phyloP scores from a whole-genome alignment of 441 rosid species.

The Erysimum pusillum region DNA sequence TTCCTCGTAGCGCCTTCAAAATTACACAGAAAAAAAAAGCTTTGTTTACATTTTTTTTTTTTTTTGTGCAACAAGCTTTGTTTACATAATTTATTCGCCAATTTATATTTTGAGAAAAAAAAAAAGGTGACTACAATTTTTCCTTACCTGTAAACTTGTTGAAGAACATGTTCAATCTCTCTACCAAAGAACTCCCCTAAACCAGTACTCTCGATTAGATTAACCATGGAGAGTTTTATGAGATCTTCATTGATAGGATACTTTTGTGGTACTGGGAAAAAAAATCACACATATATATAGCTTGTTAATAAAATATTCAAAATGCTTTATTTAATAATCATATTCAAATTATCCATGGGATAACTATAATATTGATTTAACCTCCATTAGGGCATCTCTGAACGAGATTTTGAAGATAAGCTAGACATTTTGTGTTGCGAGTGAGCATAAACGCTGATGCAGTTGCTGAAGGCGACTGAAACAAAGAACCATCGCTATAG shows the following conservation, averaged over 20 bases:
- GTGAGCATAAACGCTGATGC: slow-evolving; percentile 68
- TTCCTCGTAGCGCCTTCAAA: slow-evolving; percentile 49
- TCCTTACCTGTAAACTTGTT: slow-evolving; percentile 54
- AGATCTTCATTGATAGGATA: slow-evolving; percentile 63
- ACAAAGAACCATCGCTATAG: slow-evolving; percentile 57
- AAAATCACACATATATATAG: background rate
- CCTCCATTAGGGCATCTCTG: slow-evolving; percentile 57
- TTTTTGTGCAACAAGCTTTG: too few relatives aligned
- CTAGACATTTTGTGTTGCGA: slow-evolving; percentile 51
- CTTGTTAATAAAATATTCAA: background rate
- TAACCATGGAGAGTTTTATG: slow-evolving; percentile 55
- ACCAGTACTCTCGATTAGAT: slow-evolving; percentile 61
- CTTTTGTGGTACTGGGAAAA: slow-evolving; percentile 54
- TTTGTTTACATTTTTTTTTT: too few relatives aligned
- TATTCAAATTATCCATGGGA: background rate
- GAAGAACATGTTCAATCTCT: slow-evolving; percentile 55
- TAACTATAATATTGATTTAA: slow-evolving; percentile 11
- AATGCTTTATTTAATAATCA: background rate
- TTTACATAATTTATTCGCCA: background rate
- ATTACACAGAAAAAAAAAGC: too few relatives aligned
- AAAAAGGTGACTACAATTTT: background rate
- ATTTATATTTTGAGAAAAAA: background rate
- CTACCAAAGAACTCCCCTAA: slow-evolving; percentile 55
- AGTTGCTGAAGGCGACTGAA: slow-evolving; percentile 79
- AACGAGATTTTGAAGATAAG: slow-evolving; percentile 58